Conservation (phyloP, 2,329 filamentous ascomycete genomes). For the Aspergillus tubingensis region DNA sequence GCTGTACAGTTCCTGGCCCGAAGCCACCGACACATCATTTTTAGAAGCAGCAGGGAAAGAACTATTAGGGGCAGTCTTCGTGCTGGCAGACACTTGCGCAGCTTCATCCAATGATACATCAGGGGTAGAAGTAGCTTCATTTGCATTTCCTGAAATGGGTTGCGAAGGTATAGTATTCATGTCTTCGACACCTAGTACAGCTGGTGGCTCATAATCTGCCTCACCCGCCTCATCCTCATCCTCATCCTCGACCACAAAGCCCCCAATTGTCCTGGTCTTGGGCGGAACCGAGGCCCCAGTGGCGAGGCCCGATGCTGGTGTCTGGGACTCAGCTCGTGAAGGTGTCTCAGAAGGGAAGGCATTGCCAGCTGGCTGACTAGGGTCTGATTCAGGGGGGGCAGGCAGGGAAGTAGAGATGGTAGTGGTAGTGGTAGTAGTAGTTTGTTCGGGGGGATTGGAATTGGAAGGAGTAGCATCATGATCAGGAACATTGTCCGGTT, state of each 20-base stretch:
- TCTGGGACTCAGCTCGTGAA: slow-evolving; percentile 38
- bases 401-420: slow-evolving; percentile 12
- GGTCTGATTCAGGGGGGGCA: slow-evolving; percentile 28
- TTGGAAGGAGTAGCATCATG: slow-evolving; percentile 28
- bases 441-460: slow-evolving; percentile 24
- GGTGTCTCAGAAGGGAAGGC: slow-evolving; percentile 34
- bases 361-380: slow-evolving; percentile 31
- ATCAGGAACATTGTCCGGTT: slow-evolving; percentile 32
- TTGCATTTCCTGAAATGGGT: slow-evolving; percentile 58
- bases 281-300: slow-evolving; percentile 36
- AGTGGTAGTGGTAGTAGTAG: not conserved
- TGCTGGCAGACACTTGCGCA: slow-evolving; percentile 51
- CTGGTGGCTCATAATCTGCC: slow-evolving; percentile 57
- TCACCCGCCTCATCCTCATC: slow-evolving; percentile 56
- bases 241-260: slow-evolving; percentile 65
- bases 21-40: slow-evolving; percentile 41
- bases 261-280: slow-evolving; percentile 58
- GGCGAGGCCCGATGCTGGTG: slow-evolving; percentile 33
- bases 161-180: slow-evolving; percentile 53
- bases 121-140: slow-evolving; percentile 57
- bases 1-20: slow-evolving; percentile 41
- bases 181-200: slow-evolving; percentile 52
- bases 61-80: slow-evolving; percentile 54
- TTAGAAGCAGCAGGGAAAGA: slow-evolving; percentile 52
- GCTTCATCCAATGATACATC: slow-evolving; percentile 64